A percentile compares a stretch with the other conserved stretches of the same genome.
Evolutionary conservation across 352 stramenopile genomes (phyloP).

Genomic region (Phytopythium delawarense): DNA sequence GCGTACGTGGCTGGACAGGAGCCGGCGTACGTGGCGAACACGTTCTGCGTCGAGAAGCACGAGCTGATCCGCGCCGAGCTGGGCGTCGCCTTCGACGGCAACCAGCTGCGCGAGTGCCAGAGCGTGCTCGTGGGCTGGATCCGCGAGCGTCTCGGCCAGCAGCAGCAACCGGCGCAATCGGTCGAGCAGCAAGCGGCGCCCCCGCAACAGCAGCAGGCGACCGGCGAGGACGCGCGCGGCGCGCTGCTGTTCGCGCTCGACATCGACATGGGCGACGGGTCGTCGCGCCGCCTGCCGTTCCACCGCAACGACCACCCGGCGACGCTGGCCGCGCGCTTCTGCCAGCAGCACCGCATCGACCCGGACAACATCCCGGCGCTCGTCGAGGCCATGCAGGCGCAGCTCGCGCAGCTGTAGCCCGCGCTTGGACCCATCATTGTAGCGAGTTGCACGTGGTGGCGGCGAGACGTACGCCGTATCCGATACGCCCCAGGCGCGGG

Average conservation of each 20-base stretch:
- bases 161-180: slow-evolving; percentile 6
- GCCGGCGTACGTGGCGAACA: slow-evolving; percentile 45
- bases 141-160: slow-evolving; percentile 16
- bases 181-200: slow-evolving; percentile 10
- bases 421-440: background rate
- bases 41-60: slow-evolving; percentile 72
- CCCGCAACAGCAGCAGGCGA: slow-evolving; percentile 9
- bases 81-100: slow-evolving; percentile 46
- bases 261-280: slow-evolving; percentile 53
- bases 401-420: slow-evolving; percentile 34
- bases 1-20: slow-evolving; percentile 67
- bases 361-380: slow-evolving; percentile 53
- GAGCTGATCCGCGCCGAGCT: slow-evolving; percentile 47
- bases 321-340: slow-evolving; percentile 48
- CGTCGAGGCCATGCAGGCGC: slow-evolving; percentile 48
- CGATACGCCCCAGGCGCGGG: too few relatives aligned
- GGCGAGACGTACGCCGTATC: background rate
- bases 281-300: slow-evolving; percentile 35
- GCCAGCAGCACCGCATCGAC: slow-evolving; percentile 45
- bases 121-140: slow-evolving; percentile 46
- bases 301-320: slow-evolving; percentile 50
- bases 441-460: background rate
- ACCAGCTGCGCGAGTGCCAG: slow-evolving; percentile 61
- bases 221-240: slow-evolving; percentile 13
- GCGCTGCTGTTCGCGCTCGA: slow-evolving; percentile 65